Conservation (phyloP, 108 stramenopile genomes). For the Parmales sp. region DNA sequence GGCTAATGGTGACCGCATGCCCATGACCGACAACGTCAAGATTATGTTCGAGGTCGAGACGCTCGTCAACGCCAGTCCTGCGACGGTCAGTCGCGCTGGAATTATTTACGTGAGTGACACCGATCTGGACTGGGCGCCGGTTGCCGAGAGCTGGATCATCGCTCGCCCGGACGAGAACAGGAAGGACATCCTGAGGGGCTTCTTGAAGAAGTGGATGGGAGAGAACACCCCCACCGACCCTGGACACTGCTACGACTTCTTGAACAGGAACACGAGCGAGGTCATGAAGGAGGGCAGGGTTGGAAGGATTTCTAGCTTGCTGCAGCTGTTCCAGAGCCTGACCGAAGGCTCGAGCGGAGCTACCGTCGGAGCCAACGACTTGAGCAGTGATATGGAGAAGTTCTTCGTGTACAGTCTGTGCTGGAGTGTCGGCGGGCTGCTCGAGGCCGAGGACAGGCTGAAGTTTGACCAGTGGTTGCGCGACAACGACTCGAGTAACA, state of each 20-base stretch:
- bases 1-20: constrained; percentile 84
- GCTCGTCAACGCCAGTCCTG: constrained; percentile 78
- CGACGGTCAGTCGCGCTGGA: constrained; percentile 85
- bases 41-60: constrained; percentile 83
- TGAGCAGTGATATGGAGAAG: constrained; percentile 34
- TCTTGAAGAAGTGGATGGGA: constrained; percentile 66
- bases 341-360: constrained; percentile 37
- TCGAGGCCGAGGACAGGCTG: constrained; percentile 72
- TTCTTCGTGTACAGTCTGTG: constrained; percentile 70
- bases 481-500: constrained; percentile 33
- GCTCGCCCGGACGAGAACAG: constrained; percentile 44
- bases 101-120: constrained; percentile 85
- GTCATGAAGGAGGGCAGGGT: constrained; percentile 69
- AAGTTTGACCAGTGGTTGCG: constrained; percentile 68
- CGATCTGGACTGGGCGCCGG: constrained; percentile 75
- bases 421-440: constrained; percentile 75
- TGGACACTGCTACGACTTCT: constrained; percentile 61
- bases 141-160: constrained; percentile 69
- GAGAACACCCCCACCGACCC: constrained; percentile 52
- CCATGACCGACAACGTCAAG: constrained; percentile 82
- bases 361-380: constrained; percentile 23
- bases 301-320: constrained; percentile 55
- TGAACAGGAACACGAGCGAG: constrained; percentile 52
- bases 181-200: constrained; percentile 43
- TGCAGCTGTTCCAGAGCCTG: constrained; percentile 61